Evolutionary conservation across 1,284 basidiomycete species (phyloP).

Genomic region (Naganishia sp.): DNA sequence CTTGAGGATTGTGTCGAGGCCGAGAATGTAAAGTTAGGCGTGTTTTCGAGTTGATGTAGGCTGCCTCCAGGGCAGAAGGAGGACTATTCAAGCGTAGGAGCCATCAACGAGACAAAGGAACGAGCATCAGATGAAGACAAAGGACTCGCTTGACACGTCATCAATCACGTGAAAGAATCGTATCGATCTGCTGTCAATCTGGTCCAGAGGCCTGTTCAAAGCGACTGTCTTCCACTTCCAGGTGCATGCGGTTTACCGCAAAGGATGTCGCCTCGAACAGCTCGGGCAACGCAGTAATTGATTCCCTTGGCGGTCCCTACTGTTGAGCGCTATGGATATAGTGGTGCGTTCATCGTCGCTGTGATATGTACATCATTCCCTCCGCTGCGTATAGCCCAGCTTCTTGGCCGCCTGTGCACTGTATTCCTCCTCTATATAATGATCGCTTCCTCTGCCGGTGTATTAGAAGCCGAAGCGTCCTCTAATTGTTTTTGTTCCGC

Average conservation of each 20-base stretch:
- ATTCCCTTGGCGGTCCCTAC: too few species aligned
- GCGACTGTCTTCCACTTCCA: too few species aligned
- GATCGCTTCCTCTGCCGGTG: slow-evolving; percentile 16
- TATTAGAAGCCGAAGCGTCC: not conserved
- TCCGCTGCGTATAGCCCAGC: not conserved
- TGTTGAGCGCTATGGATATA: too few species aligned
- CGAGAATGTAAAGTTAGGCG: not conserved
- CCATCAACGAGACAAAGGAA: not conserved
- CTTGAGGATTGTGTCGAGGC: not conserved
- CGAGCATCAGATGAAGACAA: too few species aligned
- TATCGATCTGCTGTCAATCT: not conserved
- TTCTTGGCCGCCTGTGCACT: not conserved
- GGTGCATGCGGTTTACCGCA: too few species aligned
- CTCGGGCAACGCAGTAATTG: too few species aligned
- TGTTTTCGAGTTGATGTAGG: too few species aligned
- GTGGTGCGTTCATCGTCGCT: not conserved
- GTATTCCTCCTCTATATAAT: not conserved
- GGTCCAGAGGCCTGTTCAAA: too few species aligned
- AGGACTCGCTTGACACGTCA: not conserved
- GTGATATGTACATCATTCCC: not conserved
- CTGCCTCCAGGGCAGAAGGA: too few species aligned
- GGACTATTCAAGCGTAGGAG: not conserved
- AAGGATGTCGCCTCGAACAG: too few species aligned
- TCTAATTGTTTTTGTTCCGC: not conserved
- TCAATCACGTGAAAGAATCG: not conserved